Percentiles rank a stretch among this genome's conserved stretches.
Conservation (phyloP, 352 stramenopile genomes). For the Phytophthora meadii region DNA sequence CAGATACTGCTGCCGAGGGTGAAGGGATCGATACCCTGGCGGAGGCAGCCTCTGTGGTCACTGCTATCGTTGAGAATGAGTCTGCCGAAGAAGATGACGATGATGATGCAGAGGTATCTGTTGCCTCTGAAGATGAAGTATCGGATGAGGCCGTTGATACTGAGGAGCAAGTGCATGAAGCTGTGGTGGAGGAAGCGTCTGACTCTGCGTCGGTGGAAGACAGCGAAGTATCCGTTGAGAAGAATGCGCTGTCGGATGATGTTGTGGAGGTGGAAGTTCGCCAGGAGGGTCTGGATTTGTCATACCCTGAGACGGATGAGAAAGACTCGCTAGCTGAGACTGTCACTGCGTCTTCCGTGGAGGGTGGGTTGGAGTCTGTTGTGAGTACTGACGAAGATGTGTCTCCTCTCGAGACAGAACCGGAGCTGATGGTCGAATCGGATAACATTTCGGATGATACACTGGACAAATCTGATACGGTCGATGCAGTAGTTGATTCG, state of each 20-base stretch:
- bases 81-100: conserved; percentile 1
- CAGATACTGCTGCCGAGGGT: too few species aligned
- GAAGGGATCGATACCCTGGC: background rate
- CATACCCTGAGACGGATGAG: conserved; percentile 13
- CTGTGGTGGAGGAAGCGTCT: conserved; percentile 1
- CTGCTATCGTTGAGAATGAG: conserved; percentile 1
- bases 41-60: background rate
- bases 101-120: conserved; percentile 1
- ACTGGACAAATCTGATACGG: conserved; percentile 3
- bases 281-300: conserved; percentile 28
- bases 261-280: conserved; percentile 32
- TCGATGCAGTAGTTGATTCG: background rate
- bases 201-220: conserved; percentile 6
- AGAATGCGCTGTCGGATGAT: conserved; percentile 2
- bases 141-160: conserved; percentile 1
- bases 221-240: conserved; percentile 1
- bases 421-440: background rate
- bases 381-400: background rate
- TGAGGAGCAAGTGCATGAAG: conserved; percentile 1
- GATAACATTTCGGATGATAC: background rate
- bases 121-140: conserved; percentile 9
- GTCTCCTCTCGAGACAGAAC: background rate
- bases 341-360: background rate
- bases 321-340: conserved; percentile 34
- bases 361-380: conserved; percentile 4